Base-by-base conservation (phyloP, 1,284 basidiomycete genomes). In the Quambalaria eucalypti region DNA sequence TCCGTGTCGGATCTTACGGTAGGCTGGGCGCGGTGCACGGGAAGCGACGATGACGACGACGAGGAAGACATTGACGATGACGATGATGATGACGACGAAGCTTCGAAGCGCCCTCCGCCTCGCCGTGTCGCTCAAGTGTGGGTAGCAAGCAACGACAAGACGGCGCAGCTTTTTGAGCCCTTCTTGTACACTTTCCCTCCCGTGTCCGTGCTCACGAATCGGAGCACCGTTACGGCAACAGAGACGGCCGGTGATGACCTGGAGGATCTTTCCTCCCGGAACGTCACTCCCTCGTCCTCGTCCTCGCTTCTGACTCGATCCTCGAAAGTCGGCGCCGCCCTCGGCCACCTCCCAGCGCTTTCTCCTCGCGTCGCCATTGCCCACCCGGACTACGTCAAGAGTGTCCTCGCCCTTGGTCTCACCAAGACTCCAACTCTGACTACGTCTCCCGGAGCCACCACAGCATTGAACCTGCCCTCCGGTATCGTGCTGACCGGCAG, bases 361-460 rank as follows among this genome's bases (percentile, higher is more conserved):
- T 28, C 30, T 4, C 49, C 49, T 16, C 19, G 19, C 31, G 10
- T 28, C 19, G 28, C 23, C 9, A 33, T 50, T 30, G 16, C 19
- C 19, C 49, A 50, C 26, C 21, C 26, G 23, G 36, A 31, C 49
- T 50, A 50, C 26, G 49, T 50, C 49, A 50, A 50, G 49, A 39
- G n/a, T 12, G 49, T 50, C 2, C 26, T 50, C 4, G 10, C 49
- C 2, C 30, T 48, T 2, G 16, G 23, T 4, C 12, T 10, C 16
- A 21, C 36, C 10, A 21, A 14, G 10, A 21, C 36, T 14, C 10
- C 36, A 2, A 10, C 47, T 4, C 12, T 10, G 36, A 21, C 36
- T 10, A 21, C 36, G 10, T 14, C 36, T 14, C 10, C 36, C 16
- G 36, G 10, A 3, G 36, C 4, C 16, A 12, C 16, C 36, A n/a